phyloP scores from a whole-genome alignment of 2,329 filamentous ascomycete species.

The Cordyceps cateniannulata region DNA sequence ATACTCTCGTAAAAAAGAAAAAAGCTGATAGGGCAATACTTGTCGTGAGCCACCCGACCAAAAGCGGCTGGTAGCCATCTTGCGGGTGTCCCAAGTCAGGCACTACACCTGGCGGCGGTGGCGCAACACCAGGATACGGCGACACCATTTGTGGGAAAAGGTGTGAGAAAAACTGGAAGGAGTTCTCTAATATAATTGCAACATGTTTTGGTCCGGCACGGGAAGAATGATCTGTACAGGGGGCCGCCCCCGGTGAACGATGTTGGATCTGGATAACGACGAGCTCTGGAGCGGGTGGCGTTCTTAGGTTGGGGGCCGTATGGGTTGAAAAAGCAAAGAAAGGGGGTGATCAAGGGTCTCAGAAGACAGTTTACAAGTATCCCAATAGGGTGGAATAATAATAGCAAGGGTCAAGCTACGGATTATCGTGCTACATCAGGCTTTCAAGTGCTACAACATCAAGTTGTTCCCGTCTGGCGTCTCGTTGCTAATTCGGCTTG shows the following conservation, averaged over 20 bases:
- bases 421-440: not conserved
- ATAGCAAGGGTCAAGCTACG: not conserved
- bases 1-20: constrained; percentile 16
- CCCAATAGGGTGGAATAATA: not conserved
- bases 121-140: constrained; percentile 15
- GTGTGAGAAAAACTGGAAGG: too few species aligned
- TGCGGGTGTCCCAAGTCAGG: constrained; percentile 18
- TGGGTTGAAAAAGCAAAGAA: not conserved
- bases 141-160: not conserved
- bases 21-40: constrained; percentile 1
- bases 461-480: not conserved
- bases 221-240: not conserved
- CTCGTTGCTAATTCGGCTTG: not conserved
- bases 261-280: not conserved
- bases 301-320: not conserved
- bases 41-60: constrained; percentile 6
- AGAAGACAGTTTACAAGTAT: not conserved
- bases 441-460: not conserved
- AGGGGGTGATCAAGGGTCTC: not conserved
- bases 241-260: not conserved
- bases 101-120: constrained; percentile 19
- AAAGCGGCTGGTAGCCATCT: constrained; percentile 12
- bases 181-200: not conserved
- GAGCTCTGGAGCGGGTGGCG: not conserved
- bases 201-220: not conserved